Evolutionary conservation across 306 rosid genomes (phyloP), one percentile per base, ranked within the genome.

Genomic region (Potentilla sterilis): DNA sequence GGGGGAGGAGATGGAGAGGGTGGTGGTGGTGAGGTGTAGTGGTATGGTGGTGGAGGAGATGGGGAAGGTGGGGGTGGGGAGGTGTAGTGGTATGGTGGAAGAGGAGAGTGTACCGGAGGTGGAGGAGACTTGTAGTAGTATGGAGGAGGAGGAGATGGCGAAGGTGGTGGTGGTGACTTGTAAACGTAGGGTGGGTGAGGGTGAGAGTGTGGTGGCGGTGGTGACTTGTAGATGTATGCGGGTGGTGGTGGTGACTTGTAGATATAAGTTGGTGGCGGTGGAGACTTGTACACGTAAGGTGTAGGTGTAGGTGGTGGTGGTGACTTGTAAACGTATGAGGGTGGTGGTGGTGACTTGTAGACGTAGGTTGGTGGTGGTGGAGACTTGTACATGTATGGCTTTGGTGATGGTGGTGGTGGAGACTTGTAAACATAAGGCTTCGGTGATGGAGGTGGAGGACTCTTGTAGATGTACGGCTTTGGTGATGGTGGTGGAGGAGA

Each of bases 321-420:
- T 0, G 83, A 80, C 0, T 80, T 77, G 78, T 84, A 80, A 0
- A 43, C 9, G 22, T 79, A 69, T 2, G 74, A 64, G 0, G 84
- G 77, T 22, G 81, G 82, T 1, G 57, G 76, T 0, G 58, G 76
- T 6, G 75, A 68, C 5, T 72, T 73, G 76, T 73, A 73, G 0
- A 24, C 3, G 51, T 72, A 72, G 0, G 72, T 54, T 4, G 13
- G 13, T 0, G 74, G 65, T 0, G 34, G 42, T 0, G 92, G 92
- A n/a, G n/a, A n/a, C n/a, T n/a, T n/a, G n/a, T n/a, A n/a, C n/a
- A n/a, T n/a, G n/a, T 28, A 28, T 28, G 28, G 28, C 28, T 28
- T 28, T 0, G 28, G 28, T 28, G 28, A 28, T 28, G 28, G 28
- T 1, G 92, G 92, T 0, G 92, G 92, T 0, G 92, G 92, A 0